Evolutionary conservation across 2,329 filamentous ascomycete species (phyloP).

Genomic region (Fusarium incarnatum): DNA sequence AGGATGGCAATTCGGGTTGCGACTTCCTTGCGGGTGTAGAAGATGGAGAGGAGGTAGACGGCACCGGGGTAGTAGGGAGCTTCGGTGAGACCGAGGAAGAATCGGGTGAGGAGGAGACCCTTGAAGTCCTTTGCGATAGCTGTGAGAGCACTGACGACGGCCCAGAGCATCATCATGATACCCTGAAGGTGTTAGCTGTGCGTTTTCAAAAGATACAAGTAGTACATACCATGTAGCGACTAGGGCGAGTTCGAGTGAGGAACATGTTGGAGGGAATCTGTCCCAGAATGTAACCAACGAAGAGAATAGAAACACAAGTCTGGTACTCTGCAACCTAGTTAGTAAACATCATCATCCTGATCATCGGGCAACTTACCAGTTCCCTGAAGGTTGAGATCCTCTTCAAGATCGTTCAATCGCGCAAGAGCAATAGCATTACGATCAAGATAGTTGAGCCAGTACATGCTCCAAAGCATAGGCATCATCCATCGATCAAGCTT

Average conservation of each 20-base stretch:
- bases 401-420: slow-evolving; percentile 48
- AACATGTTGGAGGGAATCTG: slow-evolving; percentile 60
- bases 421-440: slow-evolving; percentile 61
- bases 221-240: slow-evolving; percentile 53
- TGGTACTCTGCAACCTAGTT: slow-evolving; percentile 46
- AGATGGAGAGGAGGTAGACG: slow-evolving; percentile 61
- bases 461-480: slow-evolving; percentile 55
- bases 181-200: slow-evolving; percentile 42
- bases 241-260: slow-evolving; percentile 56
- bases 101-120: slow-evolving; percentile 60
- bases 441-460: slow-evolving; percentile 60
- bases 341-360: not conserved
- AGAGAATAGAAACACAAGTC: slow-evolving; percentile 48
- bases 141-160: slow-evolving; percentile 59
- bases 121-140: slow-evolving; percentile 61
- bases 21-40: slow-evolving; percentile 66
- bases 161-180: slow-evolving; percentile 61
- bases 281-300: slow-evolving; percentile 60
- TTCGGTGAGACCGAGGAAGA: slow-evolving; percentile 57
- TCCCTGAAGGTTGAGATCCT: slow-evolving; percentile 44
- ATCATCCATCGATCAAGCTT: slow-evolving; percentile 46
- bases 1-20: slow-evolving; percentile 57
- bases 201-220: fast-evolving
- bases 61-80: slow-evolving; percentile 55
- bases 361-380: not conserved